A percentile compares a stretch with the other conserved stretches of the same genome.
Conservation (phyloP, 1,284 basidiomycete species). For the Papiliotrema terrestris region DNA sequence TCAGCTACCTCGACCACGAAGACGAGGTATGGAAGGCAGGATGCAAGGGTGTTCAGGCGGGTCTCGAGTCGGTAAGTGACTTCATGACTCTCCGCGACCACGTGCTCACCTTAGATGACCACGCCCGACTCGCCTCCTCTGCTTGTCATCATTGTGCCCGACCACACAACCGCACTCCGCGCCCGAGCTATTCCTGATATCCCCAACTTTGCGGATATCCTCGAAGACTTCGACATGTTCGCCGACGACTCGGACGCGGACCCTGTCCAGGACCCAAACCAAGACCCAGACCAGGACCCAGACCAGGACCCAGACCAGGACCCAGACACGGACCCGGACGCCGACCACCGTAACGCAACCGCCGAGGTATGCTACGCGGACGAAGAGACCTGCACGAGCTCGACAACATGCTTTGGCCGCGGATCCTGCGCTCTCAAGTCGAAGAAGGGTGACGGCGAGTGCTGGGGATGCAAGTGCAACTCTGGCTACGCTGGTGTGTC, state of each 20-base stretch:
- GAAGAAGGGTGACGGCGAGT: constrained; percentile 27
- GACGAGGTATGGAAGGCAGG: constrained; percentile 41
- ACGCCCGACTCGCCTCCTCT: constrained; percentile 38
- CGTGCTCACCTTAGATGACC: constrained; percentile 35
- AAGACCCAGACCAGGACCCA: no score
- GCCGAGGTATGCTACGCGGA: constrained; percentile 33
- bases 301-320: no score
- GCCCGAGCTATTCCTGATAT: neutral
- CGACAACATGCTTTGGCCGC: constrained; percentile 33
- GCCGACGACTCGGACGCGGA: neutral
- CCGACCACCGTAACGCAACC: constrained; percentile 4
- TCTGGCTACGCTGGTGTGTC: constrained; percentile 34
- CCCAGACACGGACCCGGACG: no score
- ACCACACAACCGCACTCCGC: neutral
- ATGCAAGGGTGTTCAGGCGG: constrained; percentile 34
- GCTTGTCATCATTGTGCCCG: constrained; percentile 40
- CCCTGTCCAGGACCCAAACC: no score
- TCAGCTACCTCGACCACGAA: constrained; percentile 24
- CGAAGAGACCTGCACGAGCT: constrained; percentile 29
- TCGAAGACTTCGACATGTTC: neutral
- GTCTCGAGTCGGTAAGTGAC: constrained; percentile 36
- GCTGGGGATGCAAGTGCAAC: constrained; percentile 41
- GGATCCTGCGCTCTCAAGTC: constrained; percentile 29
- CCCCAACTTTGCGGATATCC: neutral
- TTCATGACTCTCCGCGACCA: neutral